Conservation (phyloP, 345 rosid genomes). For the Xanthoceras sorbifolium region DNA sequence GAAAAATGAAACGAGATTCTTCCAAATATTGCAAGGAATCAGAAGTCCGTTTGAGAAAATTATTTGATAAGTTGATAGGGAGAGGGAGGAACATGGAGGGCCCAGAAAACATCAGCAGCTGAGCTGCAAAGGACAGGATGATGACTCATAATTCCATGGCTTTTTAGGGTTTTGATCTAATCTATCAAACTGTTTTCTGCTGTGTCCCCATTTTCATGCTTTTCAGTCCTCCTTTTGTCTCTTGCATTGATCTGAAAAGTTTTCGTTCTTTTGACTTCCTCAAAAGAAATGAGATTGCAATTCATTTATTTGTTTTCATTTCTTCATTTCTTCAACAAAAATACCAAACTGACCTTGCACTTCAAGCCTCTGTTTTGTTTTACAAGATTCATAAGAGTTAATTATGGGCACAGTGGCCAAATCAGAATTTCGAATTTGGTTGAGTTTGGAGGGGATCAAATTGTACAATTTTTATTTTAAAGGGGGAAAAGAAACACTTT, state of each 20-base stretch:
- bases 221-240: slow-evolving; percentile 7
- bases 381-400: no score
- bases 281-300: neutral
- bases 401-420: no score
- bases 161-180: neutral
- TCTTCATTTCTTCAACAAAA: neutral
- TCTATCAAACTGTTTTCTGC: neutral
- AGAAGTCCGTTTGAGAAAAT: neutral
- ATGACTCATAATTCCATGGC: neutral
- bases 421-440: no score
- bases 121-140: neutral
- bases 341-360: neutral
- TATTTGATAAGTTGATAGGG: neutral
- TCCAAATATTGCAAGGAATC: neutral
- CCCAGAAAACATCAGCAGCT: slow-evolving; percentile 7
- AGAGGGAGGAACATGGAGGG: slow-evolving; percentile 8
- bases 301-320: neutral
- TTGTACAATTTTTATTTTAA: no score
- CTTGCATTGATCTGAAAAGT: neutral
- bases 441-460: no score
- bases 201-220: neutral
- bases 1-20: neutral
- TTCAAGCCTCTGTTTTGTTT: neutral
- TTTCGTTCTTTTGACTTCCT: slow-evolving; percentile 2
- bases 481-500: no score